Base-by-base conservation (phyloP, 371 early-diverging fungal species). In the Chytridium lagenaria region DNA sequence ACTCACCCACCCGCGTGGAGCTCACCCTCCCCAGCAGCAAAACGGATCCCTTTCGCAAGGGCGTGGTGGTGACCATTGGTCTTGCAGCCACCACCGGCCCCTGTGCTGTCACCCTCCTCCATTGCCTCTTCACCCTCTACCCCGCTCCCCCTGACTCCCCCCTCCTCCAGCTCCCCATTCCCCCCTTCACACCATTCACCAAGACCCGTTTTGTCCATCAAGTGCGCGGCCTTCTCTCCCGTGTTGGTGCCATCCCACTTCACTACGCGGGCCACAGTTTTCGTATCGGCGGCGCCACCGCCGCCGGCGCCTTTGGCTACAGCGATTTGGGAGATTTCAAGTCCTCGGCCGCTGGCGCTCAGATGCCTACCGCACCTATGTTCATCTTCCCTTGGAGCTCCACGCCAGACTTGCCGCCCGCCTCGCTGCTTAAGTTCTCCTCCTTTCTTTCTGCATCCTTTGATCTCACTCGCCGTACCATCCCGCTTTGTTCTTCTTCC, bases 211-310 rank as follows among this genome's bases (percentile, higher is more conserved):
- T 70, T 0, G 31, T 70, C 12, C 2, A 1, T 7, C 15, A 15
- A 0, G 38, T 70, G 22, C 59, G 70, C 2, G 7, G 61, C 61
- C 38, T 59, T 34, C 69, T 69, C 15, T n/a, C 51, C 31, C 26
- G 50, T 0, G 39, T 70, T 40, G 70, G 59, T 0, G 63, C 59
- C 1, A 39, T 61, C 70, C 70, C 70, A 0, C n/a, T 23, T 26
- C 70, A n/a, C 70, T 70, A 70, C 49, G 70, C 70, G 0, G 63
- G 70, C 0, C 61, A 70, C 70, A 61, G 63, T 7, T 70, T 70
- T 31, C 70, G 70, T 1, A n/a, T n/a, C n/a, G n/a, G n/a, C n/a
- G n/a, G n/a, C n/a, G n/a, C n/a, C n/a, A n/a, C n/a, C n/a, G n/a
- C 59, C 61, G 70, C 70, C 1, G 70, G 34, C 0, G 31, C 28